Evolutionary conservation across 805 yeast genomes (phyloP).

Genomic region (Zygosaccharomyces gambellarensis): DNA sequence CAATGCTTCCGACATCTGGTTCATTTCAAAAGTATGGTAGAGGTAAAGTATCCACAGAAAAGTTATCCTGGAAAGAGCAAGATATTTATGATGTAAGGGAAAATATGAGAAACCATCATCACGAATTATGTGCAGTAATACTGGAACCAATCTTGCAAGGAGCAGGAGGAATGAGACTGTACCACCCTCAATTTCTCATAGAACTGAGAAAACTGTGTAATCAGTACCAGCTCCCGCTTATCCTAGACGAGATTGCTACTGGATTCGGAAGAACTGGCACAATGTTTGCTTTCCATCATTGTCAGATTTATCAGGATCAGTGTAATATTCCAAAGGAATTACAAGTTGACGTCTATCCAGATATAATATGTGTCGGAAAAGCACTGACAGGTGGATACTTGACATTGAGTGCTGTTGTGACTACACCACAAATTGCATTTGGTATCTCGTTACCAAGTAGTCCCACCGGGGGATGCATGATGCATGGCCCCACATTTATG

Average conservation of each 20-base stretch:
- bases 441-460: constrained; percentile 18
- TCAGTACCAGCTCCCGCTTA: constrained; percentile 31
- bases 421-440: constrained; percentile 16
- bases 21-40: constrained; percentile 2
- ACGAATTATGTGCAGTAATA: constrained; percentile 35
- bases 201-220: constrained; percentile 34
- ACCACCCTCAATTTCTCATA: constrained; percentile 33
- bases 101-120: constrained; percentile 28
- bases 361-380: constrained; percentile 27
- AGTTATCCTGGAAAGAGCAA: constrained; percentile 18
- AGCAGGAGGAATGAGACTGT: constrained; percentile 38
- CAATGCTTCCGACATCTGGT: constrained; percentile 15
- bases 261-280: constrained; percentile 38
- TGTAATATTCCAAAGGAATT: constrained; percentile 8
- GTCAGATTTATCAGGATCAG: constrained; percentile 15
- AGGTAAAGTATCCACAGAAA: constrained; percentile 2
- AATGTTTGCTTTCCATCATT: constrained; percentile 36
- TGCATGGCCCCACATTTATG: constrained; percentile 33
- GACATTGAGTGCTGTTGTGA: constrained; percentile 25
- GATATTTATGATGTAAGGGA: constrained; percentile 29
- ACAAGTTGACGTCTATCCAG: constrained; percentile 23
- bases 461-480: constrained; percentile 23
- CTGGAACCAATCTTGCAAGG: constrained; percentile 39
- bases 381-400: constrained; percentile 29
- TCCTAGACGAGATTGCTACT: constrained; percentile 38